Evolutionary conservation across 2,329 filamentous ascomycete genomes (phyloP), one percentile per base, ranked within the genome.

Genomic region (Aspergillus brunneoviolaceus): DNA sequence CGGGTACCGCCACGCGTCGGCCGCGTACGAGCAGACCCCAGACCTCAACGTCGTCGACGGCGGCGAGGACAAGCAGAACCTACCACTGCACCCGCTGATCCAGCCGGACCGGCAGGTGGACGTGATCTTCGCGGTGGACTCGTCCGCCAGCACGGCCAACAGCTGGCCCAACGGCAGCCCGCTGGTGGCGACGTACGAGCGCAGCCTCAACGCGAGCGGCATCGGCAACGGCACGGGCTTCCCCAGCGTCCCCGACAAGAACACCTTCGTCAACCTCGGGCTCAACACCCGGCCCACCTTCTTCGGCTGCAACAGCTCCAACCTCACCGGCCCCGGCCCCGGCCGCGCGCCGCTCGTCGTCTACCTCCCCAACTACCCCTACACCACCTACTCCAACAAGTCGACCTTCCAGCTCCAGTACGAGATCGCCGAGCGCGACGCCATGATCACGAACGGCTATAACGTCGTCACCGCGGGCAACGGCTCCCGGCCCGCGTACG

Each of bases 311-410:
- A 79, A 91, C 71, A 80, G 81, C 39, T 79, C 79, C 54, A 91
- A 92, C 74, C 81, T 85, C 51, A 87, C 86, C 0, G 76, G 76
- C 5, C 69, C 86, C 0, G 76, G 76, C 5, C 69, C 77, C 1
- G 76, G 76, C 5, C 69, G 77, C 1, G 64, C 73, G 5, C 65
- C 65, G 5, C 77, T 96, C 1, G 80, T 96, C 63, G 90, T 96
- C 64, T 99, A 99, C 79, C 76, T 98, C 51, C 91, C 95, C 59
- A 96, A 95, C 72, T 83, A 88, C 21, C 93, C 92, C 1, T 96
- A 96, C 77, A 84, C 88, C 51, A 85, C 84, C 71, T 77, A 82
- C 64, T 90, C 88, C 74, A 98, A 98, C 79, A 83, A 89, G 5
- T 90, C 89, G 2, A 97, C 94, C 51, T 94, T 90, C 74, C 81